Evolutionary conservation across 2,329 filamentous ascomycete species (phyloP).

Genomic region (Lanzia echinophila): DNA sequence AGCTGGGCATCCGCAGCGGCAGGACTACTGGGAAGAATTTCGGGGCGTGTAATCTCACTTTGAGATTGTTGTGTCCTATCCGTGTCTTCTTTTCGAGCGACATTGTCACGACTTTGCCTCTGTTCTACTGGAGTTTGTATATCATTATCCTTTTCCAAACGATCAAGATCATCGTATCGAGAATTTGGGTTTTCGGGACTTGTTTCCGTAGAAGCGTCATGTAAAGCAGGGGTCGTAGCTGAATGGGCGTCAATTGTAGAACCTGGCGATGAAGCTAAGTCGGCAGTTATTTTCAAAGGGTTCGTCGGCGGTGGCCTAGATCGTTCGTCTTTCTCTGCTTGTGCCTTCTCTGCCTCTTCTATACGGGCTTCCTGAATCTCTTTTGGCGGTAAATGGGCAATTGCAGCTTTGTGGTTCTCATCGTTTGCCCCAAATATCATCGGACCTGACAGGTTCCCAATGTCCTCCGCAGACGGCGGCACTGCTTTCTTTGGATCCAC

Average conservation of each 20-base stretch:
- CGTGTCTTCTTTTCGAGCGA: slow-evolving; percentile 32
- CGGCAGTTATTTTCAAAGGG: slow-evolving; percentile 34
- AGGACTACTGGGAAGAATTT: slow-evolving; percentile 35
- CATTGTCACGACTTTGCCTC: slow-evolving; percentile 20
- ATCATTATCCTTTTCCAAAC: slow-evolving; percentile 39
- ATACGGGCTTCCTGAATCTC: slow-evolving; percentile 41
- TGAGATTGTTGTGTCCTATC: slow-evolving; percentile 23
- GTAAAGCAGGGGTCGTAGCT: slow-evolving; percentile 62
- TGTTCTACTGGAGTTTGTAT: slow-evolving; percentile 31
- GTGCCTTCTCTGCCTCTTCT: slow-evolving; percentile 32
- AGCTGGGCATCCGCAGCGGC: slow-evolving; percentile 53
- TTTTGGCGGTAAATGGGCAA: slow-evolving; percentile 42
- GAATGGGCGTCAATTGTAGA: slow-evolving; percentile 66
- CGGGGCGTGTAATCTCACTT: slow-evolving; percentile 32
- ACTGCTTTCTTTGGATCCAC: slow-evolving; percentile 27
- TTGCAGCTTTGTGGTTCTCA: slow-evolving; percentile 23
- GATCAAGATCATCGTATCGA: slow-evolving; percentile 44
- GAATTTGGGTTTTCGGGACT: slow-evolving; percentile 64
- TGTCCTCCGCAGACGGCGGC: slow-evolving; percentile 32
- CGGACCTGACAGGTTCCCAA: slow-evolving; percentile 25
- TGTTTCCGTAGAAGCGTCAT: slow-evolving; percentile 64
- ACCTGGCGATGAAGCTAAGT: slow-evolving; percentile 47
- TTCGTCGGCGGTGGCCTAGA: slow-evolving; percentile 32
- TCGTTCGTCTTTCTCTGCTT: slow-evolving; percentile 26
- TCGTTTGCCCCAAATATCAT: slow-evolving; percentile 21